Evolutionary conservation across 768 basidiomycete species (phyloP).

Genomic region (Tephrocybe sp.): DNA sequence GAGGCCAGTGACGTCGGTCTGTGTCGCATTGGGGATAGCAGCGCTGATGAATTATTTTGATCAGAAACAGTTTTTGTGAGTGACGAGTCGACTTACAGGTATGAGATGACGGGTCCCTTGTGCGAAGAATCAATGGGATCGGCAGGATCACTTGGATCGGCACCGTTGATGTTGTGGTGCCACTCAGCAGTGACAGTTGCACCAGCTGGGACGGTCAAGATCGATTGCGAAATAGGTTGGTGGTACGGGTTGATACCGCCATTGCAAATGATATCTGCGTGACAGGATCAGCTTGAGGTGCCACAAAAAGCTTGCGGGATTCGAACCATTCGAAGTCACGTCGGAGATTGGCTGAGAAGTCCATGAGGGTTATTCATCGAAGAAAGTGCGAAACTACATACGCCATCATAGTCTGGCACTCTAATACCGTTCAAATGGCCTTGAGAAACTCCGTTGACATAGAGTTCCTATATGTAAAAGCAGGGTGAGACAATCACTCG

Average conservation of each 20-base stretch:
- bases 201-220: slow-evolving; percentile 52
- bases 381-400: slow-evolving; percentile 9
- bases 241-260: slow-evolving; percentile 57
- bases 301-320: not conserved
- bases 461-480: slow-evolving; percentile 34
- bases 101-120: slow-evolving; percentile 50
- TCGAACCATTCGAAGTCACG: slow-evolving; percentile 49
- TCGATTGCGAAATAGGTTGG: slow-evolving; percentile 39
- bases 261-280: slow-evolving; percentile 48
- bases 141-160: slow-evolving; percentile 34
- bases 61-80: not conserved
- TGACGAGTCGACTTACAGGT: slow-evolving; percentile 37
- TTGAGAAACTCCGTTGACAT: slow-evolving; percentile 49
- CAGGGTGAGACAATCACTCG: not conserved
- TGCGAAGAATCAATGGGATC: slow-evolving; percentile 52
- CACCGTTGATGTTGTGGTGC: slow-evolving; percentile 46
- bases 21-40: slow-evolving; percentile 42
- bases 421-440: slow-evolving; percentile 41
- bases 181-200: slow-evolving; percentile 50
- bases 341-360: slow-evolving; percentile 48
- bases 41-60: slow-evolving; percentile 34
- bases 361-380: not conserved
- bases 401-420: slow-evolving; percentile 42
- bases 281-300: not conserved
- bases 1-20: slow-evolving; percentile 44